Evolutionary conservation across 2,329 filamentous ascomycete species (phyloP).

Genomic region (Penicillium sp.): DNA sequence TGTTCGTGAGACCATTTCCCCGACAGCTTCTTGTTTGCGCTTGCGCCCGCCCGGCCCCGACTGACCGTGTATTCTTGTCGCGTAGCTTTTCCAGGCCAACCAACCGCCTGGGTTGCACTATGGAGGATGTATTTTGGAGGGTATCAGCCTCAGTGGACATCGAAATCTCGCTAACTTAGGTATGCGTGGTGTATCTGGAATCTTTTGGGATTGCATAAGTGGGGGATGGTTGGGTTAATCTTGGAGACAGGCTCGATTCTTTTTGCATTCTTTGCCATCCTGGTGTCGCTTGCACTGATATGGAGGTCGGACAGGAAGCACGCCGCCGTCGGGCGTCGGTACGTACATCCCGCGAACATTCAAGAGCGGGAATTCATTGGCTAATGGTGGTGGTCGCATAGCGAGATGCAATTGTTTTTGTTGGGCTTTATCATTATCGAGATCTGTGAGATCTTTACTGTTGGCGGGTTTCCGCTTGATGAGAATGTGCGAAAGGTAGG

Average conservation of each 20-base stretch:
- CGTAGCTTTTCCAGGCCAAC: conserved; percentile 65
- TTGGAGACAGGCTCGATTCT: conserved; percentile 74
- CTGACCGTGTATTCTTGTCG: conserved; percentile 6
- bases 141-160: conserved; percentile 69
- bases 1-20: conserved; percentile 55
- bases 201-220: neutral
- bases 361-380: neutral
- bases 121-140: conserved; percentile 71
- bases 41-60: neutral
- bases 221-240: conserved; percentile 16
- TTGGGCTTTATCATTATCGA: conserved; percentile 81
- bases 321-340: conserved; percentile 92
- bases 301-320: conserved; percentile 84
- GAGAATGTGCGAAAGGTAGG: conserved; percentile 67
- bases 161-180: conserved; percentile 79
- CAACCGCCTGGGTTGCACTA: conserved; percentile 62
- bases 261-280: conserved; percentile 74
- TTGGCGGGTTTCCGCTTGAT: conserved; percentile 81
- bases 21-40: neutral
- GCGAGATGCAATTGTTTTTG: conserved; percentile 96
- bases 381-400: conserved; percentile 39
- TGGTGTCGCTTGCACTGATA: conserved; percentile 66
- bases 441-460: conserved; percentile 95
- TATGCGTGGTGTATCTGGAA: conserved; percentile 45
- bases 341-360: conserved; percentile 29